phyloP scores from a whole-genome alignment of 352 stramenopile species.

The Plasmopara muralis region DNA sequence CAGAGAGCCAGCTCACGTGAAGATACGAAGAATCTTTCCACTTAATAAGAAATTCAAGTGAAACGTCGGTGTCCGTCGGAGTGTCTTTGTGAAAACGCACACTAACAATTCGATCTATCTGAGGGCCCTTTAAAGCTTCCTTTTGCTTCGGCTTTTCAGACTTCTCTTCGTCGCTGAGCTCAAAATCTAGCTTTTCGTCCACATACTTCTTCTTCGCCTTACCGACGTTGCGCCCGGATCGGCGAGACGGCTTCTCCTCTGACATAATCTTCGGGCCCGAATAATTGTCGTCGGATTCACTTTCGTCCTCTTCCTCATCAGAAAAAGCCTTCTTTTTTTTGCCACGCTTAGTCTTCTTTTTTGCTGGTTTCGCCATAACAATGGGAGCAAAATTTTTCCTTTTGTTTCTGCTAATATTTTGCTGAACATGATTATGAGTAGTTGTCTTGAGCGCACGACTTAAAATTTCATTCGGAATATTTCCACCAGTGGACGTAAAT shows the following conservation, averaged over 20 bases:
- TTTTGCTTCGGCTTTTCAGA: conserved; percentile 23
- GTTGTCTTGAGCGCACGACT: conserved; percentile 63
- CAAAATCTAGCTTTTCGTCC: conserved; percentile 72
- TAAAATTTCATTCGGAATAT: conserved; percentile 72
- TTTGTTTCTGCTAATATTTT: conserved; percentile 55
- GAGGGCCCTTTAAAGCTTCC: conserved; percentile 53
- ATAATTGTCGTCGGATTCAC: conserved; percentile 53
- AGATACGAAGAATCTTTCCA: conserved; percentile 97
- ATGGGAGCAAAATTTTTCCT: conserved; percentile 64
- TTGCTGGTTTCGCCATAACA: conserved; percentile 49
- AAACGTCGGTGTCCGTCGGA: conserved; percentile 40
- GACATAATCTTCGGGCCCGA: conserved; percentile 28
- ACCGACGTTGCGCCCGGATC: conserved; percentile 73
- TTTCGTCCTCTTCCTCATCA: conserved; percentile 77
- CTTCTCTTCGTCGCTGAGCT: conserved; percentile 70
- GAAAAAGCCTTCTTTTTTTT: conserved; percentile 61
- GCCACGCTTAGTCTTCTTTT: conserved; percentile 58
- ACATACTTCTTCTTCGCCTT: conserved; percentile 85
- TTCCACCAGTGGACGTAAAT: conserved; percentile 72
- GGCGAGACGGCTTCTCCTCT: conserved; percentile 52
- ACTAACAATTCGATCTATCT: conserved; percentile 92
- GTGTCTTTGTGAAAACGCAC: conserved; percentile 69
- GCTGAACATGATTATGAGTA: conserved; percentile 50
- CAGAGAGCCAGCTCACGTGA: conserved; percentile 97
- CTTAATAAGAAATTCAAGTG: conserved; percentile 98